Evolutionary conservation across 257 asterid genomes (phyloP), one percentile per base, ranked within the genome.

Genomic region (Echium plantagineum): DNA sequence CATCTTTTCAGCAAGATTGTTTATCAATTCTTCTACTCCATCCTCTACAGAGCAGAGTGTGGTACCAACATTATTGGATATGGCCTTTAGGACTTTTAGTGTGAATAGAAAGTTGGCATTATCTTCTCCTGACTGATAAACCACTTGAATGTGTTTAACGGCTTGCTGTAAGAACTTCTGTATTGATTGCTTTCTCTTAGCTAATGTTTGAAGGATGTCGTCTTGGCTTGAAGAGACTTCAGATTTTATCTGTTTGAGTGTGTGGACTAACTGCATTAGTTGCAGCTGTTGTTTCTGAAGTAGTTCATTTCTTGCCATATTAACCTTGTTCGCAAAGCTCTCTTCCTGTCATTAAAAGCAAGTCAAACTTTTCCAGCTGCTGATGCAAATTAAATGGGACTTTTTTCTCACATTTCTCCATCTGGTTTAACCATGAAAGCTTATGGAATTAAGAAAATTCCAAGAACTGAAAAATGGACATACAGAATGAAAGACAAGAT

Each of bases 41-140:
- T 52, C 75, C 81, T 83, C 87, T 47, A 85, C 93, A 5, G 89
- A 85, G 69, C 82, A 68, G 51, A 85, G 72, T 61, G 94, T 82
- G 13, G 62, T 71, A 64, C 76, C 79, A 16, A 87, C 70, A 20
- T 71, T 84, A 69, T 72, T 69, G 42, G 49, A 79, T 52, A 77
- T 69, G 70, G 66, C 59, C 69, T 81, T 76, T 38, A 85, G 86
- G 61, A 87, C 79, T 65, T 64, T 75, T 58, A 73, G 69, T 76
- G 73, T 76, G 71, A 74, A 18, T 6, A 60, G 54, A 49, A 71
- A 70, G 66, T 68, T 80, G 68, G 65, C 80, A 38, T 70, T 72
- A 59, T 58, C 63, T 53, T 63, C 67, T 53, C 65, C 62, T 12
- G 83, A 75, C 57, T 73, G 84, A 49, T 75, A 82, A 74, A 67